Conservation (phyloP, 257 asterid genomes). For the Orobanche coerulescens region DNA sequence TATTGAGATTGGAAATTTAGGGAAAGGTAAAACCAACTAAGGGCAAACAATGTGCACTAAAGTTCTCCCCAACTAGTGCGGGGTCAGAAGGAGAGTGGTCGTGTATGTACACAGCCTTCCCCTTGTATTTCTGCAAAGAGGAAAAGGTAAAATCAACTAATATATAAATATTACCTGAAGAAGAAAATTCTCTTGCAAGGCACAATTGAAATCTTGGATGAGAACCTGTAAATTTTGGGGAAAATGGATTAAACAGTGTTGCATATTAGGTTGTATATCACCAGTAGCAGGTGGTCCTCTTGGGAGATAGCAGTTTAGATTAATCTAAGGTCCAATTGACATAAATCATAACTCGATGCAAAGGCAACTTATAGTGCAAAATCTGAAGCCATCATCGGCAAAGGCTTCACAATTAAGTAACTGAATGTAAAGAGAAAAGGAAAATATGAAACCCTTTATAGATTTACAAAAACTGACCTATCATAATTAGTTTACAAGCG, state of each 20-base stretch:
- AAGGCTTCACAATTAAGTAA: background rate
- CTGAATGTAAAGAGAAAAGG: background rate
- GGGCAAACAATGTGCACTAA: too few relatives aligned
- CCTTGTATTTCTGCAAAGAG: too few relatives aligned
- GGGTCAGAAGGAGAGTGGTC: too few relatives aligned
- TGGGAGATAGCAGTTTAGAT: background rate
- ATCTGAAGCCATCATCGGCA: constrained; percentile 6
- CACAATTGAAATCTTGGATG: constrained; percentile 95
- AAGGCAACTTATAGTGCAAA: constrained; percentile 13
- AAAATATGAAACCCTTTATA: background rate
- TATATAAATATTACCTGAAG: constrained; percentile 60
- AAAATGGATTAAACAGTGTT: constrained; percentile 15
- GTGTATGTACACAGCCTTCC: too few relatives aligned
- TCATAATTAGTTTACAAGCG: constrained; percentile 4
- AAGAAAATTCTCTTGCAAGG: constrained; percentile 90
- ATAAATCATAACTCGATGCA: constrained; percentile 13
- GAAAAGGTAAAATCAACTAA: constrained; percentile 1
- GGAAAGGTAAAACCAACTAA: constrained; percentile 1
- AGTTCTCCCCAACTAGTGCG: too few relatives aligned
- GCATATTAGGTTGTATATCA: constrained; percentile 2
- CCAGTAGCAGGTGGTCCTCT: constrained; percentile 4
- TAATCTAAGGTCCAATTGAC: constrained; percentile 12
- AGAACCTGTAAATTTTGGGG: constrained; percentile 48
- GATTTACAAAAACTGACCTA: background rate
- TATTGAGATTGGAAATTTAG: background rate